These are phyloP conservation scores for Quercus rubra DNA, from an alignment of 306 rosid species.

Conservation along the genomic window DNA sequence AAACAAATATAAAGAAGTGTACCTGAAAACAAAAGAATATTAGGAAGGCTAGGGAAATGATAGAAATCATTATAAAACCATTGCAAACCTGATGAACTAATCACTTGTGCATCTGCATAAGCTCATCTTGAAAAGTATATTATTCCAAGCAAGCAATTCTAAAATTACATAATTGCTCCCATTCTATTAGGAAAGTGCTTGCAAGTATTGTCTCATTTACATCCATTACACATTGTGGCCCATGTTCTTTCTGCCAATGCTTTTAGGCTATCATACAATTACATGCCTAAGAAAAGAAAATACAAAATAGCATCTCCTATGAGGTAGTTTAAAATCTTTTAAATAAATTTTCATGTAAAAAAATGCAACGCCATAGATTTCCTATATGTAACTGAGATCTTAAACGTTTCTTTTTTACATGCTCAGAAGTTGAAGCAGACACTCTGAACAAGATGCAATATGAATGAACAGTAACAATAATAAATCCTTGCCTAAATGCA, in stretches of 20 bases:
- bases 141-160: not conserved
- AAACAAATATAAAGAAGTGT: slow-evolving; percentile 59
- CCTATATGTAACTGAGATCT: not conserved
- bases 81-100: not conserved
- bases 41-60: slow-evolving; percentile 9
- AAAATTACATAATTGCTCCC: not conserved
- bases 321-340: not conserved
- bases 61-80: slow-evolving; percentile 5
- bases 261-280: not conserved
- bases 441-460: not conserved
- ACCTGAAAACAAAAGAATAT: slow-evolving; percentile 51
- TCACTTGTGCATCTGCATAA: not conserved
- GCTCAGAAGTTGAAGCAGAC: not conserved
- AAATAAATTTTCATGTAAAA: not conserved
- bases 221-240: not conserved
- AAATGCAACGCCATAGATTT: not conserved
- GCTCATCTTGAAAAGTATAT: not conserved
- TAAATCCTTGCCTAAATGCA: not conserved
- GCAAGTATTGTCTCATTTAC: not conserved
- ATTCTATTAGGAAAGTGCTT: not conserved
- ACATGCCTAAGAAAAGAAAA: not conserved
- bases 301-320: not conserved
- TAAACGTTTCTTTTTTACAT: not conserved
- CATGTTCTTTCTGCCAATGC: not conserved
- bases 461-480: not conserved